These are phyloP conservation scores for Colletotrichum karsti DNA, from an alignment of 2,329 filamentous ascomycete genomes.

Conservation along the genomic window DNA sequence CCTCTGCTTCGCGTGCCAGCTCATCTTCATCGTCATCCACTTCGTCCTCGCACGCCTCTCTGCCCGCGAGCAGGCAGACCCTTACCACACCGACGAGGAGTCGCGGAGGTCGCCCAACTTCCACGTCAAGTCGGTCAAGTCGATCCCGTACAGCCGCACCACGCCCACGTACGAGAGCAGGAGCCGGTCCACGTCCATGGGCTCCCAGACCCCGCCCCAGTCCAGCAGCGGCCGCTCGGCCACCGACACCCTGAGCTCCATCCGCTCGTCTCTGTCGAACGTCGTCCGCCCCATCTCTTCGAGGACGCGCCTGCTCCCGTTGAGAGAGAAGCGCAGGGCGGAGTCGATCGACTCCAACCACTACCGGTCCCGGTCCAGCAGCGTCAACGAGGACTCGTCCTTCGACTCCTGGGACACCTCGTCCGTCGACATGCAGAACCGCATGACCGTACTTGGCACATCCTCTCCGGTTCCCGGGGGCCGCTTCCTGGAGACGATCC, in stretches of 20 bases:
- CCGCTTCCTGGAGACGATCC: constrained; percentile 75
- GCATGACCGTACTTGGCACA: constrained; percentile 63
- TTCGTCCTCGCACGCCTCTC: constrained; percentile 48
- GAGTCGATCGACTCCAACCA: constrained; percentile 57
- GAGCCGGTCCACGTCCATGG: constrained; percentile 40
- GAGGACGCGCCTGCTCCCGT: constrained; percentile 60
- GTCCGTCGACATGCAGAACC: constrained; percentile 68
- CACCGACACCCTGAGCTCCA: constrained; percentile 54
- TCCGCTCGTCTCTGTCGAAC: constrained; percentile 57
- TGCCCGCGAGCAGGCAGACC: constrained; percentile 36
- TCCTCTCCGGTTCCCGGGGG: constrained; percentile 54
- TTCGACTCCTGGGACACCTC: constrained; percentile 83
- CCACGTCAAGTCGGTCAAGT: constrained; percentile 63
- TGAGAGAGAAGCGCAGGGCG: constrained; percentile 50
- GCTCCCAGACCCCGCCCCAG: constrained; percentile 50
- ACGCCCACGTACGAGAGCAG: constrained; percentile 34
- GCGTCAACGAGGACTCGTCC: constrained; percentile 60
- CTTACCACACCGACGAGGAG: constrained; percentile 42
- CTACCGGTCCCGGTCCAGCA: constrained; percentile 42
- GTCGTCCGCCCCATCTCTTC: constrained; percentile 65
- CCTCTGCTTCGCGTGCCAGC: constrained; percentile 54
- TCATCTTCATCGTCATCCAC: constrained; percentile 56
- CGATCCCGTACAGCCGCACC: constrained; percentile 60
- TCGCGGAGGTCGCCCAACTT: constrained; percentile 39
- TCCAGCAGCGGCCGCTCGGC: constrained; percentile 55